These are phyloP conservation scores for Yarrowia bubula DNA, from an alignment of 805 yeast species.

Conservation along the genomic window DNA sequence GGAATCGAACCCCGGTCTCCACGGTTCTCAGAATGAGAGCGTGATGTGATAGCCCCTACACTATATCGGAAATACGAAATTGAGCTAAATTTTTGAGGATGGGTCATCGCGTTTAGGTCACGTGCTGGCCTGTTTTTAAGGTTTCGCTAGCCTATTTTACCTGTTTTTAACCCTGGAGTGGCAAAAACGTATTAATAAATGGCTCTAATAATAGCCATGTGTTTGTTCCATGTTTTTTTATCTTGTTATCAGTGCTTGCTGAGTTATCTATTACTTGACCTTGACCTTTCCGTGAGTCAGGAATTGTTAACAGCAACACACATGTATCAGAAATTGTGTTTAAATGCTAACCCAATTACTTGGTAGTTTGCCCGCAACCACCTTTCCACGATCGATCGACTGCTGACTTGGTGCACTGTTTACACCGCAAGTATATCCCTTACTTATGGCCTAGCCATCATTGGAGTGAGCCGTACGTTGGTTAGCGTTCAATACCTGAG, in stretches of 20 bases:
- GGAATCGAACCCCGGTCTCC: conserved; percentile 28
- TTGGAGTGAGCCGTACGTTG: neutral
- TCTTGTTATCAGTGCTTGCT: neutral
- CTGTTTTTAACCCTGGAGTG: too few species aligned
- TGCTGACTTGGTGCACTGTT: too few species aligned
- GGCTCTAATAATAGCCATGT: too few species aligned
- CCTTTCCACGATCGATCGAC: neutral
- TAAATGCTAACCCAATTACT: neutral
- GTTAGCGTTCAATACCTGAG: neutral
- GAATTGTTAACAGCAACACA: neutral
- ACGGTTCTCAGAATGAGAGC: conserved; percentile 24
- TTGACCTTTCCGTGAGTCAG: neutral
- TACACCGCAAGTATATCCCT: too few species aligned
- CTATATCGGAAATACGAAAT: conserved; percentile 3
- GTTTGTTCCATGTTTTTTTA: too few species aligned
- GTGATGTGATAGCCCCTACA: conserved; percentile 27
- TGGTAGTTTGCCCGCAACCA: neutral
- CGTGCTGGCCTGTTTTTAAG: neutral
- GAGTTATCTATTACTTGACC: neutral
- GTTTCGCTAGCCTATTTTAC: neutral
- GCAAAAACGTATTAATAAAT: too few species aligned
- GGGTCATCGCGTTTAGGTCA: neutral
- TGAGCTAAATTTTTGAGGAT: neutral
- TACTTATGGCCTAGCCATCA: too few species aligned
- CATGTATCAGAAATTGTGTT: neutral